Evolutionary conservation across 805 yeast genomes (phyloP).

Genomic region (Metschnikowia dekortorum): DNA sequence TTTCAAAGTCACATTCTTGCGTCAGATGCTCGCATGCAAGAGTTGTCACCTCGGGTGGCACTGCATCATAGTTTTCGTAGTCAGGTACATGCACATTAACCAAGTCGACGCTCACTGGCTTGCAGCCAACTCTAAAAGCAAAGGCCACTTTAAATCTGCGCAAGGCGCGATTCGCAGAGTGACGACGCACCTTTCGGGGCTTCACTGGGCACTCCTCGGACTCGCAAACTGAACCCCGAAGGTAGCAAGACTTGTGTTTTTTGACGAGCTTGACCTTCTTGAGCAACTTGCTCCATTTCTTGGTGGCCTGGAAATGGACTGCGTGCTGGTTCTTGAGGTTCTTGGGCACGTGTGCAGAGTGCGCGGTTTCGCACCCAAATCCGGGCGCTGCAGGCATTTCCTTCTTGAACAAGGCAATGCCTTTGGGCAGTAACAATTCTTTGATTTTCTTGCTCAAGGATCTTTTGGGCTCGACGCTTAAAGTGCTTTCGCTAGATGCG

Average conservation of each 20-base stretch:
- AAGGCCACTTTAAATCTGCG: neutral
- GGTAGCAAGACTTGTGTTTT: neutral
- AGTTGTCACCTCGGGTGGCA: neutral
- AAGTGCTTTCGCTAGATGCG: no score
- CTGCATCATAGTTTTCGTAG: neutral
- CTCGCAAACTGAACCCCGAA: neutral
- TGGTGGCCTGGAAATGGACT: no score
- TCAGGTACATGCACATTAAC: neutral
- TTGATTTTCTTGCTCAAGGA: no score
- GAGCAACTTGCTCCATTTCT: neutral
- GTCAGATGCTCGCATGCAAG: neutral
- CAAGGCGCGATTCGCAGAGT: neutral
- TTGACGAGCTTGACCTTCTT: neutral
- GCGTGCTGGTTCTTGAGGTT: no score
- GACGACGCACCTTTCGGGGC: neutral
- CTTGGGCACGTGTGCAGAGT: no score
- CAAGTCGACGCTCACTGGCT: neutral
- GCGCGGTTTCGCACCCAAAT: no score
- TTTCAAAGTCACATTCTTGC: neutral
- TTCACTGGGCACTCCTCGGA: neutral
- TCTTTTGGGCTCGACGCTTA: no score
- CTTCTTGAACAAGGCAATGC: no score
- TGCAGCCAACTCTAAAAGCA: neutral
- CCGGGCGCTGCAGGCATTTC: no score
- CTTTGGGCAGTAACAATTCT: no score